These are phyloP conservation scores for Curvularia sp. DNA, from an alignment of 2,329 filamentous ascomycete species.

Conservation along the genomic window DNA sequence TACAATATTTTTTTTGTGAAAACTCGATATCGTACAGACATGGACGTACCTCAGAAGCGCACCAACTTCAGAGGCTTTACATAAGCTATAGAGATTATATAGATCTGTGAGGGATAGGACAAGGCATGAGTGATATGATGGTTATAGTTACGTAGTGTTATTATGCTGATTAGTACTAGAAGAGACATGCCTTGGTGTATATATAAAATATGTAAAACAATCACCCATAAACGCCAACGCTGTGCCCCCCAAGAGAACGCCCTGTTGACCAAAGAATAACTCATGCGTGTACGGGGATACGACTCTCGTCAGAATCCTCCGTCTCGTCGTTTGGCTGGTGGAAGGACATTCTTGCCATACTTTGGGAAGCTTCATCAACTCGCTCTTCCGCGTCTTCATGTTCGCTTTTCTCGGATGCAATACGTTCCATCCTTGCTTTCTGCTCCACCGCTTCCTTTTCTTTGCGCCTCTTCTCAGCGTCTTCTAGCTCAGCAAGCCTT, in stretches of 20 bases:
- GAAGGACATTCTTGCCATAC: constrained; percentile 31
- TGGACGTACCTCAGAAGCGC: too few relatives aligned
- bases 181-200: neutral
- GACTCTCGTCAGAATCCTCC: constrained; percentile 32
- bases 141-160: too few relatives aligned
- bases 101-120: too few relatives aligned
- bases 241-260: constrained; percentile 25
- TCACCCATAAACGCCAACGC: constrained; percentile 26
- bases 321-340: constrained; percentile 21
- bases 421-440: constrained; percentile 39
- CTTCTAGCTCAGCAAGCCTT: constrained; percentile 47
- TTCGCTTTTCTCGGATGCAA: neutral
- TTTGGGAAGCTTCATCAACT: constrained; percentile 29
- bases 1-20: too few relatives aligned
- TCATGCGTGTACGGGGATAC: constrained; percentile 26
- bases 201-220: neutral
- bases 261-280: neutral
- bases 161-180: too few relatives aligned
- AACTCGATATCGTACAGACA: too few relatives aligned
- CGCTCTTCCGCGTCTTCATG: constrained; percentile 17
- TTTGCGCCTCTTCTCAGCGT: constrained; percentile 42
- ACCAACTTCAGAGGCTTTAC: too few relatives aligned
- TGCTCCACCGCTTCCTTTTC: constrained; percentile 5
- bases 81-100: too few relatives aligned
- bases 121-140: too few relatives aligned